phyloP scores from a whole-genome alignment of 495 filamentous ascomycete genomes.

The Astrocystis sublimbata region DNA sequence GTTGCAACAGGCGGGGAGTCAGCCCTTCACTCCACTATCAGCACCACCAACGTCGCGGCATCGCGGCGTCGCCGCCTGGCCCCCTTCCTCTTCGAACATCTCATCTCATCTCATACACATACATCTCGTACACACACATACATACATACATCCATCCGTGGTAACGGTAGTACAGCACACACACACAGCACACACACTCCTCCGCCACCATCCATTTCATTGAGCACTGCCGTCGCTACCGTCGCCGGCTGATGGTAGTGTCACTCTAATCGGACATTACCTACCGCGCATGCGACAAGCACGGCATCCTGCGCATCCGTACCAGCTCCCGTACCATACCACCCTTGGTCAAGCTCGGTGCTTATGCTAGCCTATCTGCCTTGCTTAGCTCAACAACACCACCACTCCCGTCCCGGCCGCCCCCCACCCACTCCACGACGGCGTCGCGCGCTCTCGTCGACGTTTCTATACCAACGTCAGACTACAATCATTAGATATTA shows the following conservation, averaged over 20 bases:
- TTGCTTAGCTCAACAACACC: neutral
- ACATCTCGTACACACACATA: too few species aligned
- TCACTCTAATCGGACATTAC: conserved; percentile 5
- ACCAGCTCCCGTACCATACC: neutral
- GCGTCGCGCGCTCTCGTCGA: neutral
- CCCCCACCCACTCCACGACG: neutral
- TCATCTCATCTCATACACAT: too few species aligned
- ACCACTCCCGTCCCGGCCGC: neutral
- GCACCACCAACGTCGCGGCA: neutral
- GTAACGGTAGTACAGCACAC: too few species aligned
- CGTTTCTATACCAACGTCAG: neutral
- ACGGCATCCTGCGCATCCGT: neutral
- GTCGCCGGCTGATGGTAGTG: neutral
- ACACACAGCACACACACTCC: too few species aligned
- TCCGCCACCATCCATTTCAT: neutral
- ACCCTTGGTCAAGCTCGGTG: neutral
- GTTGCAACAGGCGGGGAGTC: too few species aligned
- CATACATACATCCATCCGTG: too few species aligned
- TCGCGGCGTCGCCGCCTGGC: neutral
- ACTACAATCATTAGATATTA: neutral
- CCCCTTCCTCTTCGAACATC: neutral
- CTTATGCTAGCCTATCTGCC: neutral
- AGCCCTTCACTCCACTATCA: neutral
- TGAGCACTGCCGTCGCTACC: neutral
- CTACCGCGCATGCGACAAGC: neutral